These are phyloP conservation scores for Debaryomyces prosopidis DNA, from an alignment of 805 yeast species.

Conservation along the genomic window DNA sequence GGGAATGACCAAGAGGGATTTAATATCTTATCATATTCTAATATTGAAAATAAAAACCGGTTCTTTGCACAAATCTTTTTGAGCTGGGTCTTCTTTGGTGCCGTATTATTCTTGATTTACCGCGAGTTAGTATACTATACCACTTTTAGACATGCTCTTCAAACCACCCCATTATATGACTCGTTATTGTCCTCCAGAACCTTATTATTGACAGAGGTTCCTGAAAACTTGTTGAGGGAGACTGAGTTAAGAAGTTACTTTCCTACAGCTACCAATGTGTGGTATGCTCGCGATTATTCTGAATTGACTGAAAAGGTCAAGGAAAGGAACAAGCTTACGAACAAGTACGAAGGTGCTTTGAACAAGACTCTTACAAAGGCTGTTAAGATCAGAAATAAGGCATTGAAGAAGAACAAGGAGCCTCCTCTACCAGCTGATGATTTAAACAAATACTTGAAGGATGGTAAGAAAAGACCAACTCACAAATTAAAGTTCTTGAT, in stretches of 20 bases:
- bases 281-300: constrained; percentile 64
- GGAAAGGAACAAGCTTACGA: constrained; percentile 62
- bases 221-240: constrained; percentile 48
- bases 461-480: constrained; percentile 73
- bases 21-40: constrained; percentile 62
- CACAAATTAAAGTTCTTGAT: constrained; percentile 69
- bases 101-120: constrained; percentile 65
- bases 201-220: constrained; percentile 68
- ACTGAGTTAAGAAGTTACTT: constrained; percentile 55
- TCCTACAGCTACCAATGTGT: constrained; percentile 59
- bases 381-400: constrained; percentile 54
- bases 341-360: constrained; percentile 65
- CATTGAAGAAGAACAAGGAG: constrained; percentile 56
- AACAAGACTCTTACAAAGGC: constrained; percentile 62
- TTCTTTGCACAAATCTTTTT: constrained; percentile 73
- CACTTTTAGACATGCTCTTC: constrained; percentile 70
- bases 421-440: constrained; percentile 59
- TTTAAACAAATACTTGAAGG: constrained; percentile 64
- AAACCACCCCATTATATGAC: constrained; percentile 72
- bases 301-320: constrained; percentile 56
- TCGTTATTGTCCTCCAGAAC: constrained; percentile 71
- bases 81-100: constrained; percentile 73
- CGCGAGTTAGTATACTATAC: constrained; percentile 72
- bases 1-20: constrained; percentile 59
- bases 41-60: constrained; percentile 62